phyloP scores from a whole-genome alignment of 352 stramenopile species.

The Pelagophyceae sp. region DNA sequence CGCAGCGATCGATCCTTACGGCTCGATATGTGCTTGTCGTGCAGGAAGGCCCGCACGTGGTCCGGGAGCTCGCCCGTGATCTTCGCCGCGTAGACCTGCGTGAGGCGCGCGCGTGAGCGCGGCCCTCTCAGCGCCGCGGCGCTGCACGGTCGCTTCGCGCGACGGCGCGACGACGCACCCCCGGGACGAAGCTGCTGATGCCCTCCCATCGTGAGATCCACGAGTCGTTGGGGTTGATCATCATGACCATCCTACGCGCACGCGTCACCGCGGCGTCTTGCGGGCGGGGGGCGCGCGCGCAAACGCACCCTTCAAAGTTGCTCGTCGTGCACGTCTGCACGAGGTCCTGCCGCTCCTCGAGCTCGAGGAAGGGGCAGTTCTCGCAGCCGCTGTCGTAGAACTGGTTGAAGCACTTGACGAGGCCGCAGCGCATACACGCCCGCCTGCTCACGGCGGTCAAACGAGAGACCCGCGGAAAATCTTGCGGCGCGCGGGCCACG shows the following conservation, averaged over 20 bases:
- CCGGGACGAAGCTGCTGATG: slow-evolving; percentile 17
- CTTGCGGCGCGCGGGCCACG: too few relatives aligned
- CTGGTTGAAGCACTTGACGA: slow-evolving; percentile 23
- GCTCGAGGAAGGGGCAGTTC: slow-evolving; percentile 28
- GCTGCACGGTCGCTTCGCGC: too few relatives aligned
- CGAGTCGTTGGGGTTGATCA: slow-evolving; percentile 29
- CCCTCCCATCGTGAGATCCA: slow-evolving; percentile 29
- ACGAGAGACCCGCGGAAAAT: too few relatives aligned
- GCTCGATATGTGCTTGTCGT: slow-evolving; percentile 1
- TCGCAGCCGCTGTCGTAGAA: slow-evolving; percentile 29
- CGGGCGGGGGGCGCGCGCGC: too few relatives aligned
- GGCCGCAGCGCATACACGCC: slow-evolving; percentile 12
- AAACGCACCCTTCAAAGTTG: slow-evolving; percentile 25
- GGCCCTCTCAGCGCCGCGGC: too few relatives aligned
- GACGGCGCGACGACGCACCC: too few relatives aligned
- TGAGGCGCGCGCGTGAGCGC: too few relatives aligned
- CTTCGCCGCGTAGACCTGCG: not conserved
- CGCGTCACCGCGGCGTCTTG: too few relatives aligned
- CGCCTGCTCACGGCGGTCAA: too few relatives aligned
- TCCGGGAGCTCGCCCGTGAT: not conserved
- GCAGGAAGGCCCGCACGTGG: not conserved
- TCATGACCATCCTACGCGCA: slow-evolving; percentile 16
- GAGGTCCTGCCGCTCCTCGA: slow-evolving; percentile 20
- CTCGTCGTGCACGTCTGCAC: slow-evolving; percentile 22
- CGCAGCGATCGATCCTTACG: too few relatives aligned